Evolutionary conservation across 345 rosid species (phyloP).

Genomic region (Carallia brachiata): DNA sequence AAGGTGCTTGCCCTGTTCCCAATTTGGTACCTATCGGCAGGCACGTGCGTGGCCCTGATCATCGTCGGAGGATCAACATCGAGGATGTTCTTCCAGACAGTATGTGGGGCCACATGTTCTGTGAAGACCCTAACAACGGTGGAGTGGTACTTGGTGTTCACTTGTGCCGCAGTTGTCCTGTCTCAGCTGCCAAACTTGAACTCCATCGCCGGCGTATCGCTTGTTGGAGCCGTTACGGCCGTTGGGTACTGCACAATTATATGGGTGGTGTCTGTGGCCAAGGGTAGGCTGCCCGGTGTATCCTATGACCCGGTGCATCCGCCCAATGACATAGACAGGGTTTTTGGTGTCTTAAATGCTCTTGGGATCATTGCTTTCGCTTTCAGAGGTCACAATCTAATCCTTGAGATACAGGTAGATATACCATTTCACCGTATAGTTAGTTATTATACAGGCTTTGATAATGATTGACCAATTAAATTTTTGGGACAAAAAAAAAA

Average conservation of each 20-base stretch:
- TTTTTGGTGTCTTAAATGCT: conserved; percentile 27
- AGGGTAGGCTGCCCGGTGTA: conserved; percentile 30
- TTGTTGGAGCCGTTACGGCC: no score
- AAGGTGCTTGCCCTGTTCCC: conserved; percentile 36
- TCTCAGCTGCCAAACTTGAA: conserved; percentile 53
- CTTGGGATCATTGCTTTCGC: no score
- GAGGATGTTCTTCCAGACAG: conserved; percentile 29
- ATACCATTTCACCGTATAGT: no score
- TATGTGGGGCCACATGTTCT: conserved; percentile 23
- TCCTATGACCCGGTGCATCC: conserved; percentile 31
- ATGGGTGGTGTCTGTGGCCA: conserved; percentile 35
- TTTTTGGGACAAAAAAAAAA: no score
- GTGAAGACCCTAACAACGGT: conserved; percentile 18
- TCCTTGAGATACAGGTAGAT: conserved; percentile 46
- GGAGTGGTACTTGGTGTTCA: conserved; percentile 44
- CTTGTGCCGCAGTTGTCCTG: conserved; percentile 31
- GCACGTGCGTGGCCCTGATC: conserved; percentile 36
- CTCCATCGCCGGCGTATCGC: conserved; percentile 34
- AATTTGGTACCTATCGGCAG: conserved; percentile 34
- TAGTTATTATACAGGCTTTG: no score
- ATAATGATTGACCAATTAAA: no score
- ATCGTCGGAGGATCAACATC: conserved; percentile 39
- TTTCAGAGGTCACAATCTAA: no score
- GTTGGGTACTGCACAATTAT: no score
- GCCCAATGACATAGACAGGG: not conserved